A percentile compares a stretch with the other conserved stretches of the same genome.
Conservation (phyloP, 1,284 basidiomycete genomes). For the Puccinia coronata region DNA sequence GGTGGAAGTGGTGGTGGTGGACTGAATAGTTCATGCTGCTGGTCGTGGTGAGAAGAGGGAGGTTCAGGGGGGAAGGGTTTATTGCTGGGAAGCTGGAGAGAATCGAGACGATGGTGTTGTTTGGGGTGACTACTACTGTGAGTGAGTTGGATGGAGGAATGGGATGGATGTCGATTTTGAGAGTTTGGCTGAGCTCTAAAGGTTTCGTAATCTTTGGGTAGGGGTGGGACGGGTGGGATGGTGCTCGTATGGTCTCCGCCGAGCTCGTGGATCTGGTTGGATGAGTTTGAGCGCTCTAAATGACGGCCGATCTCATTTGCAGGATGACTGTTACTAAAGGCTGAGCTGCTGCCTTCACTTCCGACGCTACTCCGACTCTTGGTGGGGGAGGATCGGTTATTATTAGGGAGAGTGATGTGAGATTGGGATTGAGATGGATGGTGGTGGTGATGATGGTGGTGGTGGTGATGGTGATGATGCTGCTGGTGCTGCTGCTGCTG, state of each 20-base stretch:
- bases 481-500: conserved; percentile 66
- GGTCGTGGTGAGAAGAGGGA: neutral
- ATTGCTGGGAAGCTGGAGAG: conserved; percentile 50
- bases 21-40: neutral
- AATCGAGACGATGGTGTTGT: conserved; percentile 40
- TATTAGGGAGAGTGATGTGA: conserved; percentile 54
- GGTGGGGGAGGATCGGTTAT: conserved; percentile 58
- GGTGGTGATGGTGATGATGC: conserved; percentile 58
- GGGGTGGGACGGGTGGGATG: conserved; percentile 92
- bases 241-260: conserved; percentile 55
- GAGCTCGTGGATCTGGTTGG: conserved; percentile 57
- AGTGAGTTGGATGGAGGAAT: conserved; percentile 45
- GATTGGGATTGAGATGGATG: conserved; percentile 57
- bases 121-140: conserved; percentile 28
- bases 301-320: conserved; percentile 70
- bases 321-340: conserved; percentile 68
- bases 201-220: conserved; percentile 83
- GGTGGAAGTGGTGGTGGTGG: too few relatives aligned
- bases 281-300: conserved; percentile 37
- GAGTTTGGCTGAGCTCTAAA: conserved; percentile 66
- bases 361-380: conserved; percentile 71
- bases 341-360: conserved; percentile 79
- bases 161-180: conserved; percentile 40
- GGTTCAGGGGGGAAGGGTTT: conserved; percentile 63
- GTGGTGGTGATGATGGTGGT: conserved; percentile 67